These are phyloP conservation scores for Exophiala calicioides DNA, from an alignment of 2,329 filamentous ascomycete genomes.

Conservation along the genomic window DNA sequence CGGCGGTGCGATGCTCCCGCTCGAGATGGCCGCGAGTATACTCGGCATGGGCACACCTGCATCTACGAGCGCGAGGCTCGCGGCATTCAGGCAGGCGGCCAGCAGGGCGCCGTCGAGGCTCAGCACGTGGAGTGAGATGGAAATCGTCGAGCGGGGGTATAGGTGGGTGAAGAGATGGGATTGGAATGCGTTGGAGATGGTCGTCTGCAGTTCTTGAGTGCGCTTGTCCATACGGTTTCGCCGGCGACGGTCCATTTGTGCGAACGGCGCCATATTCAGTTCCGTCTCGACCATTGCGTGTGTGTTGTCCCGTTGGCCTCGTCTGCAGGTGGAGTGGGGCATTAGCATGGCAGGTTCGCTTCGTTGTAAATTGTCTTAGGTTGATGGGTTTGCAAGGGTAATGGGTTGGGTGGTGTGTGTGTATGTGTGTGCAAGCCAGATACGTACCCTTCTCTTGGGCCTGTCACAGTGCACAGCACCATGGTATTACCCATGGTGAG, in stretches of 20 bases:
- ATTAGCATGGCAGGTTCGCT: too few species aligned
- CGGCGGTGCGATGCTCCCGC: conserved; percentile 60
- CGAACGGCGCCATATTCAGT: conserved; percentile 31
- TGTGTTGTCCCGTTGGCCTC: conserved; percentile 31
- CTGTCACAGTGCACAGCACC: conserved; percentile 87
- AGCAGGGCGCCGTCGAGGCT: conserved; percentile 88
- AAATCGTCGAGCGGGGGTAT: conserved; percentile 84
- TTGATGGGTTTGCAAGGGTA: too few species aligned
- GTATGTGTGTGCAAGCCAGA: too few species aligned
- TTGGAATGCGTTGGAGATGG: conserved; percentile 74
- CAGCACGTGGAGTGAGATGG: conserved; percentile 80
- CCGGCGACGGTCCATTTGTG: conserved; percentile 29
- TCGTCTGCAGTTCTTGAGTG: conserved; percentile 71
- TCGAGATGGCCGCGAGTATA: conserved; percentile 85
- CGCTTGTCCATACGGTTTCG: conserved; percentile 30
- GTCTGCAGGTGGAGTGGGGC: conserved; percentile 17
- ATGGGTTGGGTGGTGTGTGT: too few species aligned
- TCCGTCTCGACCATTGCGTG: conserved; percentile 32
- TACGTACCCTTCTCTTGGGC: conserved; percentile 70
- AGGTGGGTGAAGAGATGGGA: conserved; percentile 80
- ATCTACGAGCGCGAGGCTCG: conserved; percentile 87
- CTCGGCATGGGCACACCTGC: conserved; percentile 94
- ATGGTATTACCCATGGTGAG: conserved; percentile 98
- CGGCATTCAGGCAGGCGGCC: conserved; percentile 85
- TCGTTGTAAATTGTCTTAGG: too few species aligned